Conservation (phyloP, 2,329 filamentous ascomycete genomes). For the Verruconis gallopava region DNA sequence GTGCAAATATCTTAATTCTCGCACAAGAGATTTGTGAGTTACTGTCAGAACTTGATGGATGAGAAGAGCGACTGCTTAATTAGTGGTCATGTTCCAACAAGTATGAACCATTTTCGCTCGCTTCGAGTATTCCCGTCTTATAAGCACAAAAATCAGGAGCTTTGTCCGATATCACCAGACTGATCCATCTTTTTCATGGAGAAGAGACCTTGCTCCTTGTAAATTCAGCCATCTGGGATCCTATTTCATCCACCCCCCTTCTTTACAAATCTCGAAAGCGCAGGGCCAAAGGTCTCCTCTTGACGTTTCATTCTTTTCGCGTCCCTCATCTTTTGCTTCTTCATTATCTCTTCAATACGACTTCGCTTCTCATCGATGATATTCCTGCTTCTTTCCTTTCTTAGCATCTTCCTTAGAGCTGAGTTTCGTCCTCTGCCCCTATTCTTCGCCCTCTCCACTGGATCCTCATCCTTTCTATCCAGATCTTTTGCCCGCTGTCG, state of each 20-base stretch:
- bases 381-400: slow-evolving; percentile 87
- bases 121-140: too few species aligned
- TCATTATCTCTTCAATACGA: slow-evolving; percentile 70
- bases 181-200: too few species aligned
- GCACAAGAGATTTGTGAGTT: too few species aligned
- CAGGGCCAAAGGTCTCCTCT: slow-evolving; percentile 68
- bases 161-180: too few species aligned
- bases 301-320: slow-evolving; percentile 54
- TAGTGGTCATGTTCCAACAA: too few species aligned
- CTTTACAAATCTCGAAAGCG: slow-evolving; percentile 70
- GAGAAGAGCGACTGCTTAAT: too few species aligned
- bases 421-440: slow-evolving; percentile 81
- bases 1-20: too few species aligned
- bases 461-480: slow-evolving; percentile 53
- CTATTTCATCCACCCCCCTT: slow-evolving; percentile 28
- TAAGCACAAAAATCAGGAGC: too few species aligned
- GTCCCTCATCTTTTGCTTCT: slow-evolving; percentile 52
- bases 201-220: too few species aligned
- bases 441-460: slow-evolving; percentile 52
- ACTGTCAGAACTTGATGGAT: too few species aligned
- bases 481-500: slow-evolving; percentile 65
- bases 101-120: too few species aligned
- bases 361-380: slow-evolving; percentile 91
- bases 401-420: slow-evolving; percentile 70
- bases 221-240: too few species aligned